Evolutionary conservation across 305 asterid species (phyloP).

Genomic region (Petunia hybrid): DNA sequence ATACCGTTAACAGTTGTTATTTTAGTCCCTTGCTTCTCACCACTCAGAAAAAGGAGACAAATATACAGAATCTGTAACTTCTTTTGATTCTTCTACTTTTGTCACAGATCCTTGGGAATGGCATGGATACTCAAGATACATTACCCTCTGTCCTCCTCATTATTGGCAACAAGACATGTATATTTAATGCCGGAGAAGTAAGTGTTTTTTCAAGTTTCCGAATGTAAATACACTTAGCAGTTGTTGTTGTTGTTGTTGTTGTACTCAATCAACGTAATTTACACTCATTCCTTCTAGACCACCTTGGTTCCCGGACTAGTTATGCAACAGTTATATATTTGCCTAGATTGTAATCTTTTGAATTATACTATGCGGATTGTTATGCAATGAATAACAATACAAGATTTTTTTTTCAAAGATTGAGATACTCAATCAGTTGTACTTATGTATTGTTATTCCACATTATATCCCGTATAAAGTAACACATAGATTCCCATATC

Average conservation of each 20-base stretch:
- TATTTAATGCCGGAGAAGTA: conserved; percentile 96
- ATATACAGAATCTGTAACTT: not conserved
- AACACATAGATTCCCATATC: not conserved
- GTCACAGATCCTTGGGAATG: conserved; percentile 87
- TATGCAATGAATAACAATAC: not conserved
- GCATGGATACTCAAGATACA: conserved; percentile 97
- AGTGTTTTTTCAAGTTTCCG: conserved; percentile 34
- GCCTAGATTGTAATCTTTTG: not conserved
- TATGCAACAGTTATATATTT: not conserved
- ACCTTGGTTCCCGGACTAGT: not conserved
- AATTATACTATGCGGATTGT: not conserved
- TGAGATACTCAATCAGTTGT: not conserved
- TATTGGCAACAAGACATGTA: conserved; percentile 86
- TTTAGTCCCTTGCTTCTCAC: not conserved
- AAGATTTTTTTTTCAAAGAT: not conserved
- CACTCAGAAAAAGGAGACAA: not conserved
- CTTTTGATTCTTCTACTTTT: conserved; percentile 14
- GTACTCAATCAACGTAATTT: too few relatives aligned
- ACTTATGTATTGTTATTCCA: not conserved
- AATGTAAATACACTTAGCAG: not conserved
- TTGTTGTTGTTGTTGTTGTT: too few relatives aligned
- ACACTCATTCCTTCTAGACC: too few relatives aligned
- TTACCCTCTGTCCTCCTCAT: conserved; percentile 88
- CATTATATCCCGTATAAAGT: not conserved
- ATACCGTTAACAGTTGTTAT: not conserved